phyloP scores from a whole-genome alignment of 441 rosid species.

The Gossypium trilobum region DNA sequence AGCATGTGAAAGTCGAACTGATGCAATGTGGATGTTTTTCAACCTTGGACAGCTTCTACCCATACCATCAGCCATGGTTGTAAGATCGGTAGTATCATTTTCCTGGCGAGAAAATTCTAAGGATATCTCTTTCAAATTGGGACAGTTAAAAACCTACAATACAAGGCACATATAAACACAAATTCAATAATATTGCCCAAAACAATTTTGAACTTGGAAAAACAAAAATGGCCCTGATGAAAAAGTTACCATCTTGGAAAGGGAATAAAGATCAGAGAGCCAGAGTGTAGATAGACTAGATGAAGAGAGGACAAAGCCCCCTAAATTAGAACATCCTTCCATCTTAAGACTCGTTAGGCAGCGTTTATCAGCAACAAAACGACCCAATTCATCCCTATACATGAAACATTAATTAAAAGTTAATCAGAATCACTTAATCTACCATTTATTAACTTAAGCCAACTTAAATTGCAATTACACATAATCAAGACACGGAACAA shows the following conservation, averaged over 20 bases:
- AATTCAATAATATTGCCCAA: conserved; percentile 3
- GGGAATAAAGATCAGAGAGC: conserved; percentile 80
- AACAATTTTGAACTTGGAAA: neutral
- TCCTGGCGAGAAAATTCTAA: conserved; percentile 70
- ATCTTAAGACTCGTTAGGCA: conserved; percentile 73
- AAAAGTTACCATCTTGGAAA: conserved; percentile 60
- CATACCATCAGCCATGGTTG: conserved; percentile 51
- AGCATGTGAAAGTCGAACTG: conserved; percentile 62
- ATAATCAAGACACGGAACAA: neutral
- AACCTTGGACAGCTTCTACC: conserved; percentile 66
- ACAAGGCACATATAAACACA: neutral
- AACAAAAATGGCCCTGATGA: neutral
- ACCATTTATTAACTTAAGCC: neutral
- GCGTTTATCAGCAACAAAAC: conserved; percentile 85
- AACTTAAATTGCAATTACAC: neutral
- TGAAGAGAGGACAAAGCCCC: conserved; percentile 67
- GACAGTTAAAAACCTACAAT: conserved; percentile 64
- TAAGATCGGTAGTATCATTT: conserved; percentile 67
- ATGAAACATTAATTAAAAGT: conserved; percentile 6
- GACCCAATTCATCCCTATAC: conserved; percentile 73
- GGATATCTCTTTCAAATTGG: conserved; percentile 70
- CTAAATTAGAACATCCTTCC: conserved; percentile 87
- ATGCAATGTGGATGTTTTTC: conserved; percentile 81
- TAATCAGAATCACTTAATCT: conserved; percentile 5
- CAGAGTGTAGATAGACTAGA: conserved; percentile 72